Evolutionary conservation across 2,329 filamentous ascomycete species (phyloP), one percentile per base, ranked within the genome.

Genomic region (Didymella sp.): DNA sequence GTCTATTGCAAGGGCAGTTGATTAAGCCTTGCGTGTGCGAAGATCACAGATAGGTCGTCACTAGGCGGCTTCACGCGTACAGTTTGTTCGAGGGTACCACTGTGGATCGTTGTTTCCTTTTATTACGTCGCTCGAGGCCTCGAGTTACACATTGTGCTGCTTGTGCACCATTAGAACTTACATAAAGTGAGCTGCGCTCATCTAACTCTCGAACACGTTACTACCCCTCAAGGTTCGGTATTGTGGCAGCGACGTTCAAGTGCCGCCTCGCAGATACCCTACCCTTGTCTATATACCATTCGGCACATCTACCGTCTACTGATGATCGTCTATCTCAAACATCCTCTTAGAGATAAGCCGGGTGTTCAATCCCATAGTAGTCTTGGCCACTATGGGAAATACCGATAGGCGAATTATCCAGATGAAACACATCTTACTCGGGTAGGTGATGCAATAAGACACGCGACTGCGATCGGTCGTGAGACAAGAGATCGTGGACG

Each of bases 401-500:
- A 24, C 31, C n/a, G 12, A 31, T 15, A n/a, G 13, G 33, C 24
- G 46, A 38, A 33, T 25, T 22, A 25, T 21, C 43, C 37, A 30
- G 25, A 44, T 44, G 37, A 44, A 22, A 47, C 15, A 27, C 24
- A 19, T 7, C 35, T 9, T 31, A 44, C 13, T 12, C 17, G 35
- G 35, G 13, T 44, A 8, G 38, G 12, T 33, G 11, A 6, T 31
- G 30, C 22, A 35, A 44, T 49, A 15, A 47, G 42, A 30, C 37
- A 49, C 24, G 15, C 15, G 17, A 40, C 24, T 37, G 38, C 27
- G 31, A 44, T 51, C 54, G 48, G 48, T 28, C 7, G 30, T 38
- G 6, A 41, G 54, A 57, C 40, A 43, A 30, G 3, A 49, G 44
- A 52, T 52, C 25, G 38, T 38, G 21, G 22, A 19, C 19, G 43